A percentile compares a stretch with the other conserved stretches of the same genome.
Evolutionary conservation across 2,329 filamentous ascomycete genomes (phyloP).

Genomic region (Talaromyces pinophilus): DNA sequence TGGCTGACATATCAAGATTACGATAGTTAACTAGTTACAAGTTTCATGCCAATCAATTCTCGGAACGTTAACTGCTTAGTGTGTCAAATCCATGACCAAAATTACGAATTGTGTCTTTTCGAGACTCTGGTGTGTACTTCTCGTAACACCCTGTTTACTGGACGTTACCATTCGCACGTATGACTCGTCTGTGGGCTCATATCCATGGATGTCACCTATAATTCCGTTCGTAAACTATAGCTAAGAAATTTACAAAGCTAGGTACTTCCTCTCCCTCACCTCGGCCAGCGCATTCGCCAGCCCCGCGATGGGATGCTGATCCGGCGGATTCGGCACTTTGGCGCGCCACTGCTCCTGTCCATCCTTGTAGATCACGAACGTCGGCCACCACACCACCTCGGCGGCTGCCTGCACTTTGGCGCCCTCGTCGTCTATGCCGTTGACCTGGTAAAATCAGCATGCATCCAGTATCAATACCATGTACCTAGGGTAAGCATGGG

Average conservation of each 20-base stretch:
- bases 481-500: too few species aligned
- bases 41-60: background rate
- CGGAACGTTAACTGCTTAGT: background rate
- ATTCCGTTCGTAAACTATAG: too few species aligned
- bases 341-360: slow-evolving; percentile 14
- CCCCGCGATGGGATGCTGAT: slow-evolving; percentile 3
- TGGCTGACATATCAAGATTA: slow-evolving; percentile 5
- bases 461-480: background rate
- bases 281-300: background rate
- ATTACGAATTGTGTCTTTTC: too few species aligned
- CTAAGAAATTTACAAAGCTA: too few species aligned
- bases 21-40: background rate
- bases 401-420: slow-evolving; percentile 5
- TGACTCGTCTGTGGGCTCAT: too few species aligned
- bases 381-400: slow-evolving; percentile 10
- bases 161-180: too few species aligned
- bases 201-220: too few species aligned
- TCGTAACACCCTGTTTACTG: too few species aligned
- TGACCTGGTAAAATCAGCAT: background rate
- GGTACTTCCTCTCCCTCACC: background rate
- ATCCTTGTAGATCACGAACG: slow-evolving; percentile 1
- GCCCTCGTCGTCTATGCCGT: slow-evolving; percentile 3
- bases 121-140: too few species aligned
- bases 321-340: slow-evolving; percentile 15
- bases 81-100: background rate